Evolutionary conservation across 2,329 filamentous ascomycete genomes (phyloP), one percentile per base, ranked within the genome.

Genomic region (Claviceps arundinis): DNA sequence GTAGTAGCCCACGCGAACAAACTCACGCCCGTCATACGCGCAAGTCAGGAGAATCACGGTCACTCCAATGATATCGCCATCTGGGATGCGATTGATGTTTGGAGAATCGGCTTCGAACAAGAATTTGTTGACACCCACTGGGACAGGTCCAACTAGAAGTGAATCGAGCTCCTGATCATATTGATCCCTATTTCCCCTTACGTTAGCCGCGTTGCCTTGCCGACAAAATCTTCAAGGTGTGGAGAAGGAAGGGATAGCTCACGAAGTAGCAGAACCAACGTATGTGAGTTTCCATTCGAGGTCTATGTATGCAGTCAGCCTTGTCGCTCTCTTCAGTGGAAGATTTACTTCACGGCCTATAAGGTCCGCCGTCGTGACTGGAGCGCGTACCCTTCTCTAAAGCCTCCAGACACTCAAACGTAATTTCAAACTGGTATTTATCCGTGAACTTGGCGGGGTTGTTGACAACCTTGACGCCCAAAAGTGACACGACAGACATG

Each of bases 201-300:
- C 19, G 37, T 45, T 37, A 46, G 52, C 56, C 52, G 57, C 53
- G 13, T 26, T n/a, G 9, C 14, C 8, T 14, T 17, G 34, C 34
- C 16, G 42, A 30, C n/a, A 5, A 6, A 8, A 14, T 41, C 40
- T 47, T 34, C 45, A 22, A 40, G 44, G 55, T 30, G 56, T 56
- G 55, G 51, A 54, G 57, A 58, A 54, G 30, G 30, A 50, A 50
- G 47, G 53, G 50, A 46, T 52, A 59, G 77, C 86, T 75, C 77
- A 95, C 87, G 89, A 95, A 53, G 91, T 97, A 57, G 94, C 93
- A 61, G 93, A 98, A 64, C 93, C 94, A 65, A 98, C 93, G 63
- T 98, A 98, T 68, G 89, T 98, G 63, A 98, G 77, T 73, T 98
- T 98, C 93, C 93, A 98, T 73, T 98, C 93, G 56, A 98, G 83